Evolutionary conservation across 164 flowering plant genomes (phyloP).

Genomic region (Vitis labrusca): DNA sequence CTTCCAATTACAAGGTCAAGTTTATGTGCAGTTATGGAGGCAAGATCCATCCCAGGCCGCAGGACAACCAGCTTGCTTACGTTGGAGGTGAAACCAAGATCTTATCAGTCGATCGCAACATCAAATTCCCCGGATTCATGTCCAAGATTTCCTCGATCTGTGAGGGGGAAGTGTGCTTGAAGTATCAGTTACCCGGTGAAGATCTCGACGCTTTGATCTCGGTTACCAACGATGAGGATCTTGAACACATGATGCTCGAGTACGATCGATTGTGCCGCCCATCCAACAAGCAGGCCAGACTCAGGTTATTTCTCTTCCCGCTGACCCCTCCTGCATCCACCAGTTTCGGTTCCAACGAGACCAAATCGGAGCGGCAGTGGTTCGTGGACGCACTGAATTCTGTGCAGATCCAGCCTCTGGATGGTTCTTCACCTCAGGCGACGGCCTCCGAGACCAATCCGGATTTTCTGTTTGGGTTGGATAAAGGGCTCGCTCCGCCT

Average conservation of each 20-base stretch:
- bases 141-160: slow-evolving; percentile 49
- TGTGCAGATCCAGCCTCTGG: slow-evolving; percentile 36
- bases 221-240: slow-evolving; percentile 80
- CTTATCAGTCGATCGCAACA: slow-evolving; percentile 61
- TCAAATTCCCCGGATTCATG: slow-evolving; percentile 36
- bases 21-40: slow-evolving; percentile 92
- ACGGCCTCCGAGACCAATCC: slow-evolving; percentile 24
- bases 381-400: slow-evolving; percentile 81
- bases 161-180: slow-evolving; percentile 45
- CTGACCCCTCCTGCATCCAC: slow-evolving; percentile 10
- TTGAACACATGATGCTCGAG: slow-evolving; percentile 84
- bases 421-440: slow-evolving; percentile 30
- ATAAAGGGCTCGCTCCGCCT: slow-evolving; percentile 33
- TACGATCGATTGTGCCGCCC: slow-evolving; percentile 63
- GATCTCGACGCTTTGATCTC: slow-evolving; percentile 83
- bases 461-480: slow-evolving; percentile 76
- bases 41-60: slow-evolving; percentile 67
- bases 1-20: slow-evolving; percentile 51
- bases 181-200: slow-evolving; percentile 86
- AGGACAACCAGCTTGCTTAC: slow-evolving; percentile 76
- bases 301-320: slow-evolving; percentile 60
- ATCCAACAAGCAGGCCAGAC: slow-evolving; percentile 61
- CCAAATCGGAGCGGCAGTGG: slow-evolving; percentile 60
- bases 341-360: slow-evolving; percentile 26
- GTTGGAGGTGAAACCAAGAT: slow-evolving; percentile 88